Conservation (phyloP, 345 rosid species). For the Sapria himalayana region DNA sequence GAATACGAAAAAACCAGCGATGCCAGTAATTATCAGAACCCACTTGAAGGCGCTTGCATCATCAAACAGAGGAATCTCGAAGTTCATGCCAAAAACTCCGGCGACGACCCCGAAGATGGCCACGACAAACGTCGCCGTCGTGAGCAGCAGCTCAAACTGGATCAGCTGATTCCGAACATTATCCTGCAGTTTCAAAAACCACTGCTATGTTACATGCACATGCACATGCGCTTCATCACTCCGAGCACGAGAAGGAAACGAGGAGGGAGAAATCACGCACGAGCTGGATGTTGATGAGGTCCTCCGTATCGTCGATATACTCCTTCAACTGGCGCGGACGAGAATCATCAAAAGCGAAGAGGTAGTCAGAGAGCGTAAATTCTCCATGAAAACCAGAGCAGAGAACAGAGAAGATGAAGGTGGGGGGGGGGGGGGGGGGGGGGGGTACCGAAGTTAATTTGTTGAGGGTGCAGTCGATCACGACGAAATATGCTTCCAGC, state of each 20-base stretch:
- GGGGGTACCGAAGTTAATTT: constrained; percentile 72
- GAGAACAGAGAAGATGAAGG: background rate
- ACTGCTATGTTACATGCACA: too few relatives aligned
- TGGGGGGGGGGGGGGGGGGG: background rate
- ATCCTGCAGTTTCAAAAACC: constrained; percentile 44
- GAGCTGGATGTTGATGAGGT: constrained; percentile 90
- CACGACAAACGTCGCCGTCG: constrained; percentile 83
- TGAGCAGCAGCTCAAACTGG: constrained; percentile 81
- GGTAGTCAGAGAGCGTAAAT: too few relatives aligned
- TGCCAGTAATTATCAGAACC: constrained; percentile 68
- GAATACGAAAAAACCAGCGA: constrained; percentile 38
- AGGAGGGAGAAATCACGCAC: background rate
- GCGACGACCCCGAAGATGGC: constrained; percentile 97
- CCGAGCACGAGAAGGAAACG: background rate
- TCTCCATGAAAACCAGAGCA: background rate
- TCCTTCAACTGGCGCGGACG: constrained; percentile 99
- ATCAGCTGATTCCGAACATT: constrained; percentile 93
- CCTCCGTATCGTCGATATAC: constrained; percentile 92
- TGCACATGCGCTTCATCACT: too few relatives aligned
- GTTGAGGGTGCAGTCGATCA: constrained; percentile 87
- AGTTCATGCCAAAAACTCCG: constrained; percentile 93
- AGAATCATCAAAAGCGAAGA: too few relatives aligned
- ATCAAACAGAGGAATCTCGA: constrained; percentile 43
- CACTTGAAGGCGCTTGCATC: constrained; percentile 56
- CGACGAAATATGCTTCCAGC: constrained; percentile 95